Conservation (phyloP, 495 filamentous ascomycete species). For the Eremomyces bilateralis region DNA sequence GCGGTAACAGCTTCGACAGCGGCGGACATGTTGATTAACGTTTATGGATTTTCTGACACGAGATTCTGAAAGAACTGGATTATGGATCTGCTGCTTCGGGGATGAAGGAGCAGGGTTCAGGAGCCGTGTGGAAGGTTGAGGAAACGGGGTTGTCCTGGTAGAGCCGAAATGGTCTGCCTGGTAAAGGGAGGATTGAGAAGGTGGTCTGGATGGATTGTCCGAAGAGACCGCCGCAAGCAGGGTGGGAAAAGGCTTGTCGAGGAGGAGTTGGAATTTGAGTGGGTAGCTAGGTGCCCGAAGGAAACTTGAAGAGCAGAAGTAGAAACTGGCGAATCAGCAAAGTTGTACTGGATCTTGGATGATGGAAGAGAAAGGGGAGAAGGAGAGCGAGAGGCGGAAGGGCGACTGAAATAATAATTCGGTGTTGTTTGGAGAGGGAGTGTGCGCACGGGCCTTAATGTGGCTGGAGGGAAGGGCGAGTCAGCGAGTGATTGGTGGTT, state of each 20-base stretch:
- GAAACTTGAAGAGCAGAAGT: conserved; percentile 1
- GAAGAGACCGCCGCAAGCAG: conserved; percentile 16
- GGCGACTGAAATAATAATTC: too few species aligned
- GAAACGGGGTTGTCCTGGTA: conserved; percentile 19
- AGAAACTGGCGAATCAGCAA: not conserved
- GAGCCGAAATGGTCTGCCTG: conserved; percentile 12
- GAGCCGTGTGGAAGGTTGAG: conserved; percentile 15
- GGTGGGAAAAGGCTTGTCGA: conserved; percentile 14
- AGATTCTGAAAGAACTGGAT: conserved; percentile 5
- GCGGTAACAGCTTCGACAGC: conserved; percentile 63
- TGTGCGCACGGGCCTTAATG: too few species aligned
- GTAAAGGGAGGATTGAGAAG: conserved; percentile 11
- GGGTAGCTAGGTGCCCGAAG: conserved; percentile 24
- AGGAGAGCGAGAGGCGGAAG: not conserved
- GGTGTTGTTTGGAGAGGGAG: too few species aligned
- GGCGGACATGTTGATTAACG: conserved; percentile 19
- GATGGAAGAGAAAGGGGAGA: conserved; percentile 3
- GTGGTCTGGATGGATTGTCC: conserved; percentile 1
- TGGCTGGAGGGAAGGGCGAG: too few species aligned
- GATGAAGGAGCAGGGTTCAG: conserved; percentile 8
- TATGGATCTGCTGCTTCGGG: conserved; percentile 7
- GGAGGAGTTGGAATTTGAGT: conserved; percentile 21
- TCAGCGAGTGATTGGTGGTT: too few species aligned
- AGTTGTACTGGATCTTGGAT: conserved; percentile 37
- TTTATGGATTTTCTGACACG: conserved; percentile 19